phyloP scores from a whole-genome alignment of 1,139 yeast genomes.

The Pichia sp. region DNA sequence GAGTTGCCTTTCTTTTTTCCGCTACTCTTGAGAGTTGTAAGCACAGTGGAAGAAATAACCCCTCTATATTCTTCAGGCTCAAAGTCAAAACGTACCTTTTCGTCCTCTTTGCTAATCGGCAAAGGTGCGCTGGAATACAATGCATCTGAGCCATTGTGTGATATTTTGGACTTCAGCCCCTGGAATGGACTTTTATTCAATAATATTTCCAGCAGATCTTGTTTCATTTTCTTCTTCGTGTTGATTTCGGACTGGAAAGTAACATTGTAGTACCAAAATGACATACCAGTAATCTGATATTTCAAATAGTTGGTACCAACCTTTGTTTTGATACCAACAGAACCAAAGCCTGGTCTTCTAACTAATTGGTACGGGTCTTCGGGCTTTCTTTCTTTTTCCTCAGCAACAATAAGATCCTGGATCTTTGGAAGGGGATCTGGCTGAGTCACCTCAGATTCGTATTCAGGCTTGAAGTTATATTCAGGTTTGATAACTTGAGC shows the following conservation, averaged over 20 bases:
- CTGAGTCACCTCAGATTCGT: constrained; percentile 15
- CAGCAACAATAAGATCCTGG: constrained; percentile 12
- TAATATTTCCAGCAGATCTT: constrained; percentile 21
- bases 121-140: constrained; percentile 19
- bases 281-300: constrained; percentile 18
- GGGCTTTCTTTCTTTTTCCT: constrained; percentile 14
- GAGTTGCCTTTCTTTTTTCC: constrained; percentile 6
- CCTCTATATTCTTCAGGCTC: constrained; percentile 21
- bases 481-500: constrained; percentile 22
- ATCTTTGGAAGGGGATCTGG: constrained; percentile 19
- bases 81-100: constrained; percentile 18
- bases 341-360: constrained; percentile 25
- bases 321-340: constrained; percentile 22
- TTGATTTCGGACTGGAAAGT: constrained; percentile 22
- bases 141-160: constrained; percentile 25
- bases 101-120: constrained; percentile 18
- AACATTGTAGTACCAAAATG: constrained; percentile 22
- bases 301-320: constrained; percentile 25
- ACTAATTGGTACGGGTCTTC: constrained; percentile 17
- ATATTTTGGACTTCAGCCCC: constrained; percentile 15
- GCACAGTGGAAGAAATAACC: constrained; percentile 20
- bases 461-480: constrained; percentile 21
- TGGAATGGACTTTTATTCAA: constrained; percentile 19
- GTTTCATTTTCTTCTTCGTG: constrained; percentile 20
- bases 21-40: constrained; percentile 12